phyloP scores from a whole-genome alignment of 2,329 filamentous ascomycete species.

The Rhynchosporium secalis region DNA sequence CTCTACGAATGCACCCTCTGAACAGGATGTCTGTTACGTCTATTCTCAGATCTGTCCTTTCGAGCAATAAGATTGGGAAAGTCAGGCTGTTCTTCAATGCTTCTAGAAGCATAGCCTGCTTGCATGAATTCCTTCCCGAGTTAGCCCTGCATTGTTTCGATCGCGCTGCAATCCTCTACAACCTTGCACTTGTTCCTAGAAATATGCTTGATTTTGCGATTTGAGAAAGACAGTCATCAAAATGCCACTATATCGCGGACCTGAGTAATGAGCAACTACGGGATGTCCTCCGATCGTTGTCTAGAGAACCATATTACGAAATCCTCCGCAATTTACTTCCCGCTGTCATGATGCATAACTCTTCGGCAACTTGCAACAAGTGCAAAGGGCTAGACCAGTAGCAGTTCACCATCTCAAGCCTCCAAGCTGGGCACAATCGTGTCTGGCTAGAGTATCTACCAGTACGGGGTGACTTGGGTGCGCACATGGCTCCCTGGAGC shows the following conservation, averaged over 20 bases:
- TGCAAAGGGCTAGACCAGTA: neutral
- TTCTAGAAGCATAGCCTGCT: constrained; percentile 8
- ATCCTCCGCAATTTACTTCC: too few relatives aligned
- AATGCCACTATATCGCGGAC: neutral
- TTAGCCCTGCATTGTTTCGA: constrained; percentile 7
- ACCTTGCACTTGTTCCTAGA: constrained; percentile 4
- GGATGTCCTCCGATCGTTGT: neutral
- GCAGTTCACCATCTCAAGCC: neutral
- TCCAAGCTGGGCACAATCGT: neutral
- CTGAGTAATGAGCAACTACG: neutral
- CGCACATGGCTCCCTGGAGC: neutral
- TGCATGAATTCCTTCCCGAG: constrained; percentile 10
- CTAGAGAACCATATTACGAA: neutral
- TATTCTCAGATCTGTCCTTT: constrained; percentile 3
- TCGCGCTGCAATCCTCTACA: neutral
- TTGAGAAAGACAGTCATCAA: neutral
- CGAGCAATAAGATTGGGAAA: neutral
- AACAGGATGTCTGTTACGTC: neutral
- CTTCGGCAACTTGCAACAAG: neutral
- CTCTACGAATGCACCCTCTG: neutral
- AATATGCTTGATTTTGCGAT: neutral
- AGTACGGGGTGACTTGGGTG: neutral
- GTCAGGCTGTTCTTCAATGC: neutral
- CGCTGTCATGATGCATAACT: neutral
- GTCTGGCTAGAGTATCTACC: neutral